Evolutionary conservation across 2,329 filamentous ascomycete species (phyloP).

Genomic region (Fusarium sp.): DNA sequence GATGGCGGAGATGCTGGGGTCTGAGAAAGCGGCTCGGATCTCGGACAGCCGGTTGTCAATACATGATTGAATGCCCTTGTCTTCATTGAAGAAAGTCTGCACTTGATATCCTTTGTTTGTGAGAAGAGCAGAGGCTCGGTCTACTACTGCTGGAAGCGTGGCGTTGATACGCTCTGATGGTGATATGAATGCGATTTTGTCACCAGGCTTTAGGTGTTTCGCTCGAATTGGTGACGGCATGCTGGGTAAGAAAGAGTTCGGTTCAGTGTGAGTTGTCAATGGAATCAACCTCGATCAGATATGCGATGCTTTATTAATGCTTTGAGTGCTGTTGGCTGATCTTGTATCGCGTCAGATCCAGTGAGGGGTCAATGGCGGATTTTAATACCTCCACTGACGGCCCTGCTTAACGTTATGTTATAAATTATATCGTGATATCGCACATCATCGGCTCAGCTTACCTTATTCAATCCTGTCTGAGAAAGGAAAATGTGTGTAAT

Average conservation of each 20-base stretch:
- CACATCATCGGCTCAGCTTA: not conserved
- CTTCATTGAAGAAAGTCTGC: constrained; percentile 46
- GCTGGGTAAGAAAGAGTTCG: too few species aligned
- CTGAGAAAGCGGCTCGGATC: constrained; percentile 51
- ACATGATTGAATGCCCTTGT: constrained; percentile 46
- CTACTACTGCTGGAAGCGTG: constrained; percentile 42
- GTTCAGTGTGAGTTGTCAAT: too few species aligned
- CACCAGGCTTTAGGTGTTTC: constrained; percentile 48
- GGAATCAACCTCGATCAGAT: too few species aligned
- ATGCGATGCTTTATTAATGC: too few species aligned
- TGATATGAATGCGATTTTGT: constrained; percentile 54
- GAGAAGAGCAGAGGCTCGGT: constrained; percentile 47
- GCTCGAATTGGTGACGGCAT: constrained; percentile 32
- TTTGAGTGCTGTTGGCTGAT: not conserved
- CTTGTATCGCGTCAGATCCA: too few species aligned
- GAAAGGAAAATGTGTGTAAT: not conserved
- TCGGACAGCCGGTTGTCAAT: constrained; percentile 52
- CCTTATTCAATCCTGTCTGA: not conserved
- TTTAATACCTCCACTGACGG: not conserved
- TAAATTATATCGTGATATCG: not conserved
- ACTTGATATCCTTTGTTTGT: constrained; percentile 49
- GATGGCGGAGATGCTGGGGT: constrained; percentile 49
- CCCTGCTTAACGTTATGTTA: constrained; percentile 2
- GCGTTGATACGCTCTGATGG: constrained; percentile 53
- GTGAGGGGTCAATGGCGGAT: constrained; percentile 4